phyloP scores from a whole-genome alignment of 495 filamentous ascomycete species.

The Hypoxylon lienhwacheense region DNA sequence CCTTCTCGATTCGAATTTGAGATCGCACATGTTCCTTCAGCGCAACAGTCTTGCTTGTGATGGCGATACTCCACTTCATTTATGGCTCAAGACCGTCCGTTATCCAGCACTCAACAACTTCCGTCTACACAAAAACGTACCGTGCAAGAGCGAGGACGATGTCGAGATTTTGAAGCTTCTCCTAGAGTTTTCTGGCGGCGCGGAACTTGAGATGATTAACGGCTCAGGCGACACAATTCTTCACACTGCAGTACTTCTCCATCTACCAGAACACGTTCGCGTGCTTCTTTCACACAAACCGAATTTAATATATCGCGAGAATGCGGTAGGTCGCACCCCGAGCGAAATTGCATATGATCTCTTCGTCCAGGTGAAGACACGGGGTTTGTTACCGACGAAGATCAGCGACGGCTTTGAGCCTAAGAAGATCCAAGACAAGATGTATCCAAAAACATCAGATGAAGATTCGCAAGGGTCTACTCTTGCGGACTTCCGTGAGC shows the following conservation, averaged over 20 bases:
- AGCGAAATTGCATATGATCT: constrained; percentile 62
- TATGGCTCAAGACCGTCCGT: constrained; percentile 35
- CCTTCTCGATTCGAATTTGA: constrained; percentile 55
- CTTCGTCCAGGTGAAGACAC: constrained; percentile 41
- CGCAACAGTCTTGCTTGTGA: constrained; percentile 39
- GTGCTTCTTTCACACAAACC: constrained; percentile 59
- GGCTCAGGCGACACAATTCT: constrained; percentile 67
- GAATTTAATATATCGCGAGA: constrained; percentile 64
- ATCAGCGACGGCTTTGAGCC: too few species aligned
- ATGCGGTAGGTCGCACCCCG: constrained; percentile 69
- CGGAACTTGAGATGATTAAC: constrained; percentile 63
- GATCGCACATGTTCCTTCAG: constrained; percentile 43
- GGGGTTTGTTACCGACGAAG: neutral
- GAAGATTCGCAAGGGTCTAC: constrained; percentile 5
- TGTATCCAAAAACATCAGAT: constrained; percentile 4
- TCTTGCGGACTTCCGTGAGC: constrained; percentile 18
- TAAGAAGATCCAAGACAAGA: neutral
- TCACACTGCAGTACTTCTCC: constrained; percentile 56
- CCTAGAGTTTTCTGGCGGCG: constrained; percentile 53
- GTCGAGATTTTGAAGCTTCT: constrained; percentile 46
- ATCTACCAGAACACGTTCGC: constrained; percentile 42
- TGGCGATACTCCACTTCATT: constrained; percentile 48
- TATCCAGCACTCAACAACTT: neutral
- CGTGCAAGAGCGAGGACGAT: constrained; percentile 24
- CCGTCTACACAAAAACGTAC: too few species aligned